Base-by-base conservation (phyloP, 2,329 filamentous ascomycete genomes). In the Davidsoniella eucalypti region DNA sequence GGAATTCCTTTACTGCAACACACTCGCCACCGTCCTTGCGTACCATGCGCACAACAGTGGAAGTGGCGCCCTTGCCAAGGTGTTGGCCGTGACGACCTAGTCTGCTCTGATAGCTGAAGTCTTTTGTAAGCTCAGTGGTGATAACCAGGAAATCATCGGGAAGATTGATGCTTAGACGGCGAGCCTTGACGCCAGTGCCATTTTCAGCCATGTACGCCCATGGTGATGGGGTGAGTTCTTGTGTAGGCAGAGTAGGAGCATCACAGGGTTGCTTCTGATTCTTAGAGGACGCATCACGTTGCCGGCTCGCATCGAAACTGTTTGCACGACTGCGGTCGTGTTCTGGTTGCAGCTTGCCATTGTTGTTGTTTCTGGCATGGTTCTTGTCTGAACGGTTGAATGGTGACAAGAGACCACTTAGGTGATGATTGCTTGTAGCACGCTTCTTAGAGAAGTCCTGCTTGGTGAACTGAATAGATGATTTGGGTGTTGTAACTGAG, bases 1-100 rank as follows among this genome's bases (percentile, higher is more conserved):
- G 78, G 62, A 93, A 94, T 59, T 92, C 84, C 66, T 94, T 94
- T 57, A 93, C 86, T 0, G 87, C 87, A 56, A 82, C 88, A 6
- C 87, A 65, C 58, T 86, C 80, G 38, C 69, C 70, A 4, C 72
- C 67, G 29, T 78, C 80, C 61, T 82, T 86, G 55, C 80, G 75
- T 52, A 71, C 71, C 84, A 94, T 92, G 54, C 90, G 71, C 33
- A 78, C 84, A 21, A 94, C 87, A 57, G 84, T 82, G 41, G 85
- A 86, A 5, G 84, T 88, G 9, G 84, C 83, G 40, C 87, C 87
- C 64, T 84, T 85, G 54, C 87, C 87, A 5, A 93, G 69, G 54
- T 81, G 75, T 65, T 83, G 87, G 38, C 82, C 80, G 58, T 84
- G 76, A 40, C 79, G 78, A 7, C 83, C 82, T 29, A 84, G 70